phyloP scores from a whole-genome alignment of 768 basidiomycete species.

The Pleurotus platypus region DNA sequence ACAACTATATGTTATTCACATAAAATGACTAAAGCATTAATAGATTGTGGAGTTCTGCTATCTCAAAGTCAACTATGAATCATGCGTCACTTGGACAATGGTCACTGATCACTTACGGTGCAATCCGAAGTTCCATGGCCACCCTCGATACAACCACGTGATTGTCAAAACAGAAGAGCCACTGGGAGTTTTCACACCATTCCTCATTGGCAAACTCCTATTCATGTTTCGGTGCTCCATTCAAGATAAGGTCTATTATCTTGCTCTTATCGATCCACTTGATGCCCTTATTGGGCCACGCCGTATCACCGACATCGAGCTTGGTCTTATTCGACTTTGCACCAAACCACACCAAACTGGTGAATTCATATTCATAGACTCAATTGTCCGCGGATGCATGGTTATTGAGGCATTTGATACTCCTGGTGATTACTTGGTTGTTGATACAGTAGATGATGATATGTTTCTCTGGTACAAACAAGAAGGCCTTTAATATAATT shows the following conservation, averaged over 20 bases:
- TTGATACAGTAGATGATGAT: constrained; percentile 24
- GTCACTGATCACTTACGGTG: constrained; percentile 23
- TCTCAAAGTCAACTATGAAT: constrained; percentile 20
- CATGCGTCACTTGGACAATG: constrained; percentile 21
- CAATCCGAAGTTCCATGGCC: constrained; percentile 23
- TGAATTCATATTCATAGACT: constrained; percentile 20
- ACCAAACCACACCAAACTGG: not conserved
- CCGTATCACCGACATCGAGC: constrained; percentile 17
- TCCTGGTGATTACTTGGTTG: constrained; percentile 19
- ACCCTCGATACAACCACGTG: constrained; percentile 23
- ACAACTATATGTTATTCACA: not conserved
- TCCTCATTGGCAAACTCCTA: constrained; percentile 17
- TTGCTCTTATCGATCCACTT: constrained; percentile 20
- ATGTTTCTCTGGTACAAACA: constrained; percentile 16
- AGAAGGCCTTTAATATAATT: too few relatives aligned
- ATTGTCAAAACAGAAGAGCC: too few relatives aligned
- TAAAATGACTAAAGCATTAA: too few relatives aligned
- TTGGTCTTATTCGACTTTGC: constrained; percentile 17
- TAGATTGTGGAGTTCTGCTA: not conserved
- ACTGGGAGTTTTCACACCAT: not conserved
- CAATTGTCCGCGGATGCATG: constrained; percentile 25
- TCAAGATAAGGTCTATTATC: not conserved
- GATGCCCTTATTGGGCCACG: constrained; percentile 9
- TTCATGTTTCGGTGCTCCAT: constrained; percentile 16
- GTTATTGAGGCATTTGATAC: constrained; percentile 15